A percentile compares a stretch with the other conserved stretches of the same genome.
phyloP scores from a whole-genome alignment of 345 rosid genomes.

The Gossypium australe region DNA sequence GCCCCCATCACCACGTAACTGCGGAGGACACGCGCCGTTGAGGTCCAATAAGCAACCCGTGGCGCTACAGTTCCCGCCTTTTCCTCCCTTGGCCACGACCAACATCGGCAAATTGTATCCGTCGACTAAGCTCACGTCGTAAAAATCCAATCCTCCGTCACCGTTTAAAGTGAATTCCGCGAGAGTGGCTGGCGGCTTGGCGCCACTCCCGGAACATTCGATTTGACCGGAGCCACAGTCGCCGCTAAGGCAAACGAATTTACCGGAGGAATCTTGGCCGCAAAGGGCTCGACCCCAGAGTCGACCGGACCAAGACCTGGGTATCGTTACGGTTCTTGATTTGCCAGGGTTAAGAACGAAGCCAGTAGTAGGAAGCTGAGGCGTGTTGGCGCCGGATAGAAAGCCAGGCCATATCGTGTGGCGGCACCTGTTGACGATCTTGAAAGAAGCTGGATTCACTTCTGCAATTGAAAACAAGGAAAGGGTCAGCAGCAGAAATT shows the following conservation, averaged over 20 bases:
- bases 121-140: conserved; percentile 77
- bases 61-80: conserved; percentile 61
- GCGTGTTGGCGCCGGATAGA: conserved; percentile 65
- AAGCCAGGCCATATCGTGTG: conserved; percentile 78
- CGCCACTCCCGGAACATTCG: conserved; percentile 68
- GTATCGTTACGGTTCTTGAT: conserved; percentile 51
- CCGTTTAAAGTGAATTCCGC: conserved; percentile 93
- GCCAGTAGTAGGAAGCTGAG: conserved; percentile 75
- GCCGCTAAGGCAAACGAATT: conserved; percentile 61
- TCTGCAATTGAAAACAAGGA: conserved; percentile 20
- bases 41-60: conserved; percentile 81
- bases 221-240: conserved; percentile 72
- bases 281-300: conserved; percentile 81
- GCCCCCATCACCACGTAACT: conserved; percentile 25
- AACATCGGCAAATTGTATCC: conserved; percentile 69
- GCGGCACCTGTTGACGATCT: conserved; percentile 68
- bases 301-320: conserved; percentile 78
- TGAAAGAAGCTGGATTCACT: conserved; percentile 50
- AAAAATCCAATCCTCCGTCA: conserved; percentile 63
- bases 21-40: conserved; percentile 71
- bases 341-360: conserved; percentile 53
- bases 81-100: conserved; percentile 46
- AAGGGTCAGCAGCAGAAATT: not conserved
- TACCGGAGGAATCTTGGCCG: conserved; percentile 30
- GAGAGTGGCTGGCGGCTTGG: conserved; percentile 76